Evolutionary conservation across 768 basidiomycete genomes (phyloP).

Genomic region (Boletus vinaceobasis): DNA sequence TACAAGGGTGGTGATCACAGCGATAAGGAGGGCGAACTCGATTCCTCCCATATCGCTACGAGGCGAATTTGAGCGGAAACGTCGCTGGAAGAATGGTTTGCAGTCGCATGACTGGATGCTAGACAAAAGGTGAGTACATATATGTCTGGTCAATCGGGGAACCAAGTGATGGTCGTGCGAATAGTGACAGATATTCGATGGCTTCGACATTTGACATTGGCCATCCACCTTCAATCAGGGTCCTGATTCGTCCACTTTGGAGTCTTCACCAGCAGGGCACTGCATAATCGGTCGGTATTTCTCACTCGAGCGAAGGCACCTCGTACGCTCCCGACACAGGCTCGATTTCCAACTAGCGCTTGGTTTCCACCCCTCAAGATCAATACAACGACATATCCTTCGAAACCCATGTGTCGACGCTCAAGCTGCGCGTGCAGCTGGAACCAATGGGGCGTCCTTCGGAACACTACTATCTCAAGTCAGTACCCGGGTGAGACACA

Average conservation of each 20-base stretch:
- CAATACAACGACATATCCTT: slow-evolving; percentile 27
- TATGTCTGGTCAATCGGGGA: neutral
- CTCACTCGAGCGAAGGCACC: too few relatives aligned
- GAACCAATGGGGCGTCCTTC: too few relatives aligned
- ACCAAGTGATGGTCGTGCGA: slow-evolving; percentile 23
- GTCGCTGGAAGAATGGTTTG: slow-evolving; percentile 86
- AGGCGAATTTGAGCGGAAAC: slow-evolving; percentile 97
- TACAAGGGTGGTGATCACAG: slow-evolving; percentile 70
- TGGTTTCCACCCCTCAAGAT: slow-evolving; percentile 38
- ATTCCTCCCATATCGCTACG: slow-evolving; percentile 95
- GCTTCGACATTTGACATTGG: slow-evolving; percentile 77
- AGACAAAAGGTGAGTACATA: slow-evolving; percentile 57
- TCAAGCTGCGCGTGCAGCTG: too few relatives aligned
- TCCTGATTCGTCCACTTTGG: too few relatives aligned
- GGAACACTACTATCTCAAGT: too few relatives aligned
- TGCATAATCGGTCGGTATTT: too few relatives aligned
- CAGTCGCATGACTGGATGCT: slow-evolving; percentile 74
- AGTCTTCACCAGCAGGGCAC: too few relatives aligned
- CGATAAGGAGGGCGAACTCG: slow-evolving; percentile 97
- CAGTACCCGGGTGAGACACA: too few relatives aligned
- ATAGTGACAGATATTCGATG: slow-evolving; percentile 65
- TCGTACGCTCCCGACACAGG: neutral
- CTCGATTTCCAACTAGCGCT: slow-evolving; percentile 42
- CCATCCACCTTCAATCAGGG: slow-evolving; percentile 45
- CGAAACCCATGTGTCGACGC: too few relatives aligned